Evolutionary conservation across 352 stramenopile species (phyloP), one percentile per base, ranked within the genome.

Genomic region (Globisporangium radiosum): DNA sequence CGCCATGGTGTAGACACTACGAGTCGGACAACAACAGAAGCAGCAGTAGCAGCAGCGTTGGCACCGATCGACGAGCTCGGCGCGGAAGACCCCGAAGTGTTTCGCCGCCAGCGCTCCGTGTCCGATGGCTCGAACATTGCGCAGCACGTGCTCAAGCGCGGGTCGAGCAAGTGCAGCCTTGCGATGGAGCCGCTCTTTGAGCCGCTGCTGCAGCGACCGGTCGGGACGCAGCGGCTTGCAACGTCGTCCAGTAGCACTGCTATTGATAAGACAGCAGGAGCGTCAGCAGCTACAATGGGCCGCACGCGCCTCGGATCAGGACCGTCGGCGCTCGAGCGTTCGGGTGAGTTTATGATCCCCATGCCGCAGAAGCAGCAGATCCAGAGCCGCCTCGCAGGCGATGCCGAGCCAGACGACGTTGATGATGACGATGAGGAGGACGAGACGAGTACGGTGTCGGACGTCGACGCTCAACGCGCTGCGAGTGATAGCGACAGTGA

Each of bases 151-250:
- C 40, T 64, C 19, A 40, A 47, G 39, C 59, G 45, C 2, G 54
- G 53, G 3, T 70, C 73, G 4, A 73, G 60, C 39, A 83, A 76
- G 45, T 88, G 74, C 64, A 69, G 64, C 10, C 70, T 88, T 47
- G 81, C 64, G 3, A 81, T 93, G 57, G 83, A 93, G 60, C 81
- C 83, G 15, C 56, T 93, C 11, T 93, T 88, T 54, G 83, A 93
- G 52, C 81, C 83, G 42, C 65, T 93, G 7, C 53, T 93, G 15
- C 79, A 90, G 10, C 69, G 73, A 1, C 69, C 78, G 0, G 81
- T 88, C 37, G 83, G 83, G 38, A 90, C 78, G 0, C 83, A 93
- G 50, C 62, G 19, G 54, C 52, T 39, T 47, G 42, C 10, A n/a
- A 17, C 11, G 42, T 47, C 42, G 9, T 17, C 50, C 44, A 17